Conservation (phyloP, 768 basidiomycete species). For the Boletales sp. region DNA sequence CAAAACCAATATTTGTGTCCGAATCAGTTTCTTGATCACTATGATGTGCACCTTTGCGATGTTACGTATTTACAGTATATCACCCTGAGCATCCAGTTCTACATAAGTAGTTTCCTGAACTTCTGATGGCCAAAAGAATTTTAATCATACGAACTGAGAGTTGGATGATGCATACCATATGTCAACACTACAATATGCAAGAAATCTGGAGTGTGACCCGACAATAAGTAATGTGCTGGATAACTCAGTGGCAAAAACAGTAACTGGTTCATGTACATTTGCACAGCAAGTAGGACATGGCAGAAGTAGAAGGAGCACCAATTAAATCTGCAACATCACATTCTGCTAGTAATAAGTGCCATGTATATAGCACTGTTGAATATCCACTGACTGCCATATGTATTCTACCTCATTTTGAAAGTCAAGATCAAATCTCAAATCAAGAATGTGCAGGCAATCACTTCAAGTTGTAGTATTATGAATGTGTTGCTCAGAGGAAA, state of each 20-base stretch:
- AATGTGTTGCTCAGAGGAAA: not conserved
- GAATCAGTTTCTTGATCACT: no score
- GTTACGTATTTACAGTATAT: no score
- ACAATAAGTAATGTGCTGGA: no score
- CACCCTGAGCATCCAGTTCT: not conserved
- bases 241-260: not conserved
- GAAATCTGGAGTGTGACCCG: constrained; percentile 3
- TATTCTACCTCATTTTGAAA: constrained; percentile 24
- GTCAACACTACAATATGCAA: constrained; percentile 13
- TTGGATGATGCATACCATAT: not conserved
- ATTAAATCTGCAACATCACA: constrained; percentile 7
- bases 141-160: constrained; percentile 18
- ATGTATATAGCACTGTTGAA: no score
- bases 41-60: no score
- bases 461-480: constrained; percentile 7
- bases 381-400: constrained; percentile 33
- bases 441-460: constrained; percentile 23
- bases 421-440: constrained; percentile 28
- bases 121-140: constrained; percentile 20
- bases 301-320: constrained; percentile 19
- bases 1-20: no score
- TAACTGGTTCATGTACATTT: constrained; percentile 5
- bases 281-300: constrained; percentile 10
- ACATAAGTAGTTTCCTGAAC: not conserved
- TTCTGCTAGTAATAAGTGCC: constrained; percentile 4